Base-by-base conservation (phyloP, 495 filamentous ascomycete species). In the Hypoxylon cercidicola region DNA sequence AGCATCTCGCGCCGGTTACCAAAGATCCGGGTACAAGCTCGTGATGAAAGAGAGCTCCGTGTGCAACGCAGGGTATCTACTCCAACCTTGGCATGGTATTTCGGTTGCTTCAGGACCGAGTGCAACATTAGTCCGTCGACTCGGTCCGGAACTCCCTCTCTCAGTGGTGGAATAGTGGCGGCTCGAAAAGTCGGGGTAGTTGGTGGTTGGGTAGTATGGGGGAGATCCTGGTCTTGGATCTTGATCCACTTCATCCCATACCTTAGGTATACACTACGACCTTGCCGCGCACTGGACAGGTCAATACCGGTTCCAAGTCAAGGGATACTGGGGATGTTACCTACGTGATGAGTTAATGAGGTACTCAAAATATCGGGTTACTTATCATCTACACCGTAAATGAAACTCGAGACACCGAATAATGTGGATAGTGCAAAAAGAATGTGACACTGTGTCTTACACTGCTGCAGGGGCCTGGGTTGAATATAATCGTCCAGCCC, bases 71-170 rank as follows among this genome's bases (percentile, higher is more conserved):
- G 34, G 44, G 25, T 23, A 20, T 39, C 39, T 41, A 39, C 52
- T 35, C 51, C 57, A 30, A 53, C 18, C 32, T 34, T 53, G 41
- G 21, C 37, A 50, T 48, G 28, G 45, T 19, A 21, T 20, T 45
- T 68, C 64, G 64, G 64, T 15, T 37, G 47, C 52, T 62, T 49
- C 45, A 62, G 28, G 48, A 40, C 64, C 64, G 64, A 68, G 54
- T 62, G 64, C 21, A 62, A 68, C 64, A 25, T 54, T 32, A 18
- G 25, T 10, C 40, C 54, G 50, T 44, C 19, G n/a, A 55, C 43
- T 13, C 48, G 54, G 28, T 43, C 52, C 43, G 53, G 47, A 37
- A 49, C 19, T 15, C 15, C 21, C 20, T 62, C 35, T 52, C 58
- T 58, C 47, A 62, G 51, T 67, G 62, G 62, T 66, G 64, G 58